A percentile compares a stretch with the other conserved stretches of the same genome.
phyloP scores from a whole-genome alignment of 2,329 filamentous ascomycete genomes.

The Samsoniella hepiali region DNA sequence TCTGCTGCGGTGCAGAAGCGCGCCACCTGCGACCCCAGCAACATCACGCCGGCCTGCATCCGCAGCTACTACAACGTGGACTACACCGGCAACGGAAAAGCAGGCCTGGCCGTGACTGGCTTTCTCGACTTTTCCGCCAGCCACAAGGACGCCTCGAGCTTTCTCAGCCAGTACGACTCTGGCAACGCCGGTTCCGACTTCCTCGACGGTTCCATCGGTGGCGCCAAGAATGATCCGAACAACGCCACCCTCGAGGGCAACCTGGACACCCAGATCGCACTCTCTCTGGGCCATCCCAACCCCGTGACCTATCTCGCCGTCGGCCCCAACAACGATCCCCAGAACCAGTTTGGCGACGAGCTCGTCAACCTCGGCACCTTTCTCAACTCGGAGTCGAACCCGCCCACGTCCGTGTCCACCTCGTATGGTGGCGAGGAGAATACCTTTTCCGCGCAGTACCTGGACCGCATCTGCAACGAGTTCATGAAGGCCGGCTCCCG shows the following conservation, averaged over 20 bases:
- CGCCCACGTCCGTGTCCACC: conserved; percentile 44
- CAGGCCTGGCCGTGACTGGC: conserved; percentile 17
- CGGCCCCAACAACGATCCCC: conserved; percentile 3
- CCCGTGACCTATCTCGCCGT: conserved; percentile 18
- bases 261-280: conserved; percentile 20
- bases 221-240: conserved; percentile 4
- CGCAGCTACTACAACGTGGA: conserved; percentile 19
- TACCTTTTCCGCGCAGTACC: conserved; percentile 27
- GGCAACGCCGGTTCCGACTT: conserved; percentile 10
- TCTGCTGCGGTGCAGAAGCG: neutral
- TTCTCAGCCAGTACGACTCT: neutral
- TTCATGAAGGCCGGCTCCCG: conserved; percentile 54
- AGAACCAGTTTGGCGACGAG: conserved; percentile 14
- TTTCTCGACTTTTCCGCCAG: conserved; percentile 18
- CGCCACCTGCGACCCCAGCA: neutral
- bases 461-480: conserved; percentile 49
- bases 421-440: conserved; percentile 52
- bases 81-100: conserved; percentile 17
- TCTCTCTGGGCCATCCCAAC: conserved; percentile 17
- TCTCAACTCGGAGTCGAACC: conserved; percentile 19
- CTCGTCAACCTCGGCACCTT: conserved; percentile 15
- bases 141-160: conserved; percentile 15
- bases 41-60: conserved; percentile 19
- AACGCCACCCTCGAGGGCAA: conserved; percentile 20
- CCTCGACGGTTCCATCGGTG: conserved; percentile 9